Conservation (phyloP, 495 filamentous ascomycete species). For the Podospora fimiseda region DNA sequence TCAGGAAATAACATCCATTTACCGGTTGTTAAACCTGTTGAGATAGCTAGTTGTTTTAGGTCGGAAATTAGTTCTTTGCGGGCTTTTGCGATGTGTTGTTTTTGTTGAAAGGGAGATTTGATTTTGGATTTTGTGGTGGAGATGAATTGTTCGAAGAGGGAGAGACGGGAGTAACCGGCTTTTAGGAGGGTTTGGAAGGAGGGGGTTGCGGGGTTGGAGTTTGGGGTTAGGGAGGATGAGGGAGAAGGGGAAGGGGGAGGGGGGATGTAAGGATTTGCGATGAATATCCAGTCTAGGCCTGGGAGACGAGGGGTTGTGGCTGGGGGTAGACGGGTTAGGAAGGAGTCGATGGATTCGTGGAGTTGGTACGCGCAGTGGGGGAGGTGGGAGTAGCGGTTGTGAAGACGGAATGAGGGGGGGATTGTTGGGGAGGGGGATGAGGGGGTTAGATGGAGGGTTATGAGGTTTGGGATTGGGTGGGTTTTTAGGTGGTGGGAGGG, state of each 20-base stretch:
- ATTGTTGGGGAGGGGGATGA: background rate
- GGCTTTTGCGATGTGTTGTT: slow-evolving; percentile 45
- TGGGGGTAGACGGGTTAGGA: slow-evolving; percentile 61
- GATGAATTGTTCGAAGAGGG: slow-evolving; percentile 29
- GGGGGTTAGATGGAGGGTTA: background rate
- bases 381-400: slow-evolving; percentile 41
- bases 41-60: slow-evolving; percentile 49
- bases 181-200: too few species aligned
- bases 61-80: slow-evolving; percentile 44
- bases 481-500: slow-evolving; percentile 25
- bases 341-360: slow-evolving; percentile 53
- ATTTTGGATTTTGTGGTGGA: slow-evolving; percentile 4
- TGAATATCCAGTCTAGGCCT: slow-evolving; percentile 59
- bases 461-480: slow-evolving; percentile 10
- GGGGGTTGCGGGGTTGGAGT: too few species aligned
- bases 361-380: slow-evolving; percentile 42
- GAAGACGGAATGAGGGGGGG: background rate
- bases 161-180: slow-evolving; percentile 32
- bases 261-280: slow-evolving; percentile 47
- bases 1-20: slow-evolving; percentile 77
- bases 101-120: slow-evolving; percentile 10
- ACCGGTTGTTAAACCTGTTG: slow-evolving; percentile 19
- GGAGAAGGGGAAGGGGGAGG: slow-evolving; percentile 17
- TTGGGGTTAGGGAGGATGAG: slow-evolving; percentile 3
- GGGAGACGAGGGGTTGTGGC: slow-evolving; percentile 41